Percentiles rank a stretch among this genome's conserved stretches.
Conservation (phyloP, 2,329 filamentous ascomycete species). For the Epichloe brachyelytri region DNA sequence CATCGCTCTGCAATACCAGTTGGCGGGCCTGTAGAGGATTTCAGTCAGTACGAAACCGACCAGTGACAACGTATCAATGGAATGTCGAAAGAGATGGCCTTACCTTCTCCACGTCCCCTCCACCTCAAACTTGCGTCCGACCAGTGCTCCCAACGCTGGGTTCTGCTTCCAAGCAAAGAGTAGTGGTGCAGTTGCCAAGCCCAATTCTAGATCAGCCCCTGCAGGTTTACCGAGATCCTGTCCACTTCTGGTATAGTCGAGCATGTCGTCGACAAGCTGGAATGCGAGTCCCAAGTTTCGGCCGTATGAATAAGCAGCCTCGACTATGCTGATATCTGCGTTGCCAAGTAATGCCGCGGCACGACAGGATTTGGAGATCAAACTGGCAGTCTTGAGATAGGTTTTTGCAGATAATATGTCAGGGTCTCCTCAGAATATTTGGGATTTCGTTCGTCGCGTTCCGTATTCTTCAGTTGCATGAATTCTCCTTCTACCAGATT, state of each 20-base stretch:
- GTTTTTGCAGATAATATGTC: constrained; percentile 92
- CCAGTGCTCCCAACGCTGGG: constrained; percentile 70
- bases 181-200: constrained; percentile 83
- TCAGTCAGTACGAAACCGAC: background rate
- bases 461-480: constrained; percentile 98
- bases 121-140: constrained; percentile 77
- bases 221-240: constrained; percentile 87
- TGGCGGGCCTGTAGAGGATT: constrained; percentile 56
- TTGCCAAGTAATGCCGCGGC: constrained; percentile 78
- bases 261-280: constrained; percentile 94
- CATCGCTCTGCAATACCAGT: constrained; percentile 70
- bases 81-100: constrained; percentile 21
- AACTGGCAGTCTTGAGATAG: constrained; percentile 87
- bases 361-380: constrained; percentile 93
- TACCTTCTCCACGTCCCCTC: constrained; percentile 75
- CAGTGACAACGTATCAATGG: no score
- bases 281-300: constrained; percentile 91
- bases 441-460: constrained; percentile 71
- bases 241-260: constrained; percentile 84
- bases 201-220: constrained; percentile 84
- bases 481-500: constrained; percentile 98
- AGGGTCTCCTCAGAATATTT: constrained; percentile 80
- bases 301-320: constrained; percentile 84
- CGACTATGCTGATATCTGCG: constrained; percentile 63
- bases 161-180: constrained; percentile 92